Evolutionary conservation across 345 rosid species (phyloP).

Genomic region (Dovyalis caffra): DNA sequence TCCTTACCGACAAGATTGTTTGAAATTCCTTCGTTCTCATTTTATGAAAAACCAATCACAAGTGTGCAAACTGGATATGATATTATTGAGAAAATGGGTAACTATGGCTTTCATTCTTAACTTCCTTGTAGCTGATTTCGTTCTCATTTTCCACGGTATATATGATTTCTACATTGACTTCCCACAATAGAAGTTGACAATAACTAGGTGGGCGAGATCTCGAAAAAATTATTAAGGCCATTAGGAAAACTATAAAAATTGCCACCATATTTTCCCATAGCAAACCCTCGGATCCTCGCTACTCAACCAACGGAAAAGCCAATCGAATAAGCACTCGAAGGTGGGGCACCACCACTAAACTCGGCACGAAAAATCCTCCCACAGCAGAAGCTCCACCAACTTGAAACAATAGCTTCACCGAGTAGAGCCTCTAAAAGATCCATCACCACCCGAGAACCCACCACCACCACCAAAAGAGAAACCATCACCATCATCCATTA

Average conservation of each 20-base stretch:
- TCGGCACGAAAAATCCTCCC: slow-evolving; percentile 31
- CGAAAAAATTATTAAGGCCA: slow-evolving; percentile 55
- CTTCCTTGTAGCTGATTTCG: too few relatives aligned
- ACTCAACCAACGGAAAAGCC: slow-evolving; percentile 38
- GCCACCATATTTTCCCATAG: slow-evolving; percentile 54
- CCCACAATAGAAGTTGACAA: slow-evolving; percentile 61
- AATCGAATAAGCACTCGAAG: slow-evolving; percentile 30
- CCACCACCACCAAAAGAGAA: slow-evolving; percentile 28
- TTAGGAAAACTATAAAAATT: slow-evolving; percentile 59
- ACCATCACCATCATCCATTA: slow-evolving; percentile 32
- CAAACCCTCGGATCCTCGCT: slow-evolving; percentile 40
- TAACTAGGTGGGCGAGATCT: slow-evolving; percentile 78
- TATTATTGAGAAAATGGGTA: too few relatives aligned
- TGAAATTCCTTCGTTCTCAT: too few relatives aligned
- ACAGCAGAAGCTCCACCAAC: slow-evolving; percentile 45
- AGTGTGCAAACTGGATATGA: too few relatives aligned
- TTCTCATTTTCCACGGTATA: slow-evolving; percentile 38
- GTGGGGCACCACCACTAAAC: slow-evolving; percentile 31
- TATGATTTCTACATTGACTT: slow-evolving; percentile 55
- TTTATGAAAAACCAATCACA: too few relatives aligned
- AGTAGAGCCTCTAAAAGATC: slow-evolving; percentile 44
- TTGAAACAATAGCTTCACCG: slow-evolving; percentile 32
- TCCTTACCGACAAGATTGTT: too few relatives aligned
- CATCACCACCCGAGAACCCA: slow-evolving; percentile 28
- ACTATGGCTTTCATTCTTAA: too few relatives aligned